These are phyloP conservation scores for Musa acuminata DNA, from an alignment of 176 grass and related monocot genomes.

Conservation along the genomic window DNA sequence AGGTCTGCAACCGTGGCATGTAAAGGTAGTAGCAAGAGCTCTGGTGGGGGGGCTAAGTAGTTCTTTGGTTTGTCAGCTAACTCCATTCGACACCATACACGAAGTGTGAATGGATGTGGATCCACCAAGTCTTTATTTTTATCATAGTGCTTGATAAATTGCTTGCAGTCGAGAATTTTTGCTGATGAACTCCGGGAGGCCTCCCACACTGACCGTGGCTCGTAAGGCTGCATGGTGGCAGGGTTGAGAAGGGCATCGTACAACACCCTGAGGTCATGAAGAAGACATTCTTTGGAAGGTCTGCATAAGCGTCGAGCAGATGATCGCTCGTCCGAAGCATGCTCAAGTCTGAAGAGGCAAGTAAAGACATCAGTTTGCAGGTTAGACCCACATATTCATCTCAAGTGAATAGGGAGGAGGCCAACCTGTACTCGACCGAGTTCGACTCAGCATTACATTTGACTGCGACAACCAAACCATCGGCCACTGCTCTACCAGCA, in stretches of 20 bases:
- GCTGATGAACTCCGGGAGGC: constrained; percentile 22
- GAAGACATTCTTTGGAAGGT: constrained; percentile 29
- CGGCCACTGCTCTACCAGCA: constrained; percentile 21
- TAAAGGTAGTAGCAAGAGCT: constrained; percentile 36
- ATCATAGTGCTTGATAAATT: constrained; percentile 65
- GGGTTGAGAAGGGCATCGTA: constrained; percentile 37
- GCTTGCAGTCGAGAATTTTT: constrained; percentile 62
- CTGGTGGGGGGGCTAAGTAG: constrained; percentile 32
- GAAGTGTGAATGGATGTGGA: constrained; percentile 34
- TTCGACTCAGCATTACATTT: constrained; percentile 43
- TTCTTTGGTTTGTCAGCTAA: constrained; percentile 31
- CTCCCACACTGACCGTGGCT: constrained; percentile 23
- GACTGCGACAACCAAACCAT: constrained; percentile 32
- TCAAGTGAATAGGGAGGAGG: neutral
- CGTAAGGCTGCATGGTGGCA: constrained; percentile 40
- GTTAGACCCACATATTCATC: neutral
- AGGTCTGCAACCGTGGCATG: constrained; percentile 54
- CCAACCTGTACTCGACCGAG: constrained; percentile 56
- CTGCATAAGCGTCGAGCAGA: neutral
- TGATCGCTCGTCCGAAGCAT: neutral
- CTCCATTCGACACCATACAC: constrained; percentile 42
- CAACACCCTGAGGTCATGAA: constrained; percentile 50
- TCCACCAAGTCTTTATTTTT: constrained; percentile 23
- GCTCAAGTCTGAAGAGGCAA: constrained; percentile 7
- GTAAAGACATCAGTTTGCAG: constrained; percentile 1